phyloP scores from a whole-genome alignment of 2,329 filamentous ascomycete species.

The Cladosporium sp. region DNA sequence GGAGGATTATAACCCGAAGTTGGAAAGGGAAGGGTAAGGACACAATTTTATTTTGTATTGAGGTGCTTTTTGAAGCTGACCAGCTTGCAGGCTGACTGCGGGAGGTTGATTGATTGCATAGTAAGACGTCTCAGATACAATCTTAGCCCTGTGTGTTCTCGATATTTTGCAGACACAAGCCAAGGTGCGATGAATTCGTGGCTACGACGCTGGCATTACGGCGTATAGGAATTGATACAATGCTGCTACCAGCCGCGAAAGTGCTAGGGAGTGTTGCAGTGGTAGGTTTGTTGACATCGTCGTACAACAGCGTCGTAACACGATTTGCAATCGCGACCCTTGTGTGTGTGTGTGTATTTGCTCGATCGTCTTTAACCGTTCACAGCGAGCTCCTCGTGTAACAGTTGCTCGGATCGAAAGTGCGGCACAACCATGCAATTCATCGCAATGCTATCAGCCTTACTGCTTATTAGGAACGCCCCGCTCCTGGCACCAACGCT shows the following conservation, averaged over 20 bases:
- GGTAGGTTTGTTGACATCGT: too few species aligned
- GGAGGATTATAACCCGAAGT: background rate
- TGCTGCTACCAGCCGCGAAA: background rate
- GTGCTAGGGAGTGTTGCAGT: background rate
- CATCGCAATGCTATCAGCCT: background rate
- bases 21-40: constrained; percentile 9
- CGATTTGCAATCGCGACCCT: too few species aligned
- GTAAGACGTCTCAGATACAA: background rate
- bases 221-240: background rate
- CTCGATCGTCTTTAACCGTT: background rate
- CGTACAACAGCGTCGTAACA: too few species aligned
- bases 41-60: background rate
- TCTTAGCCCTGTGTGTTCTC: background rate
- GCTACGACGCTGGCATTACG: background rate
- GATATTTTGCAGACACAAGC: background rate
- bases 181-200: background rate
- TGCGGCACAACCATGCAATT: background rate
- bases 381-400: background rate
- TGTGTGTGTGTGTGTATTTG: too few species aligned
- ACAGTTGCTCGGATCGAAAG: background rate
- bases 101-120: background rate
- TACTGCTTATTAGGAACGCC: constrained; percentile 1
- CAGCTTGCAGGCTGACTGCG: background rate
- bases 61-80: background rate
- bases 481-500: constrained; percentile 61